phyloP scores from a whole-genome alignment of 2,329 filamentous ascomycete species.

The Pseudogymnoascus pannorum region DNA sequence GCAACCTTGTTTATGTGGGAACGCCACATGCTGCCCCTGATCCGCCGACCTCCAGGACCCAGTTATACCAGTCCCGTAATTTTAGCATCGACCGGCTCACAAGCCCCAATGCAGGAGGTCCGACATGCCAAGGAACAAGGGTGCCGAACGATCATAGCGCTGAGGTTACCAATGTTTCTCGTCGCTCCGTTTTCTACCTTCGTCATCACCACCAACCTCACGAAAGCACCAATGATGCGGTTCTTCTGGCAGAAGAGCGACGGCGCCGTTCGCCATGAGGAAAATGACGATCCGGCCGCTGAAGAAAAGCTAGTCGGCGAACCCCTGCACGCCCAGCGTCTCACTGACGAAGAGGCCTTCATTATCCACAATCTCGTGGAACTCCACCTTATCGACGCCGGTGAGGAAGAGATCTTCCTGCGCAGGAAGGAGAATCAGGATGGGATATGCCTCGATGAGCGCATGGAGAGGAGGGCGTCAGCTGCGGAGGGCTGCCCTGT shows the following conservation, averaged over 20 bases:
- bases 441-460: background rate
- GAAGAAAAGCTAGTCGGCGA: background rate
- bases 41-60: background rate
- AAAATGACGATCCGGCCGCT: background rate
- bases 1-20: background rate
- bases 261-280: background rate
- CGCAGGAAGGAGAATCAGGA: background rate
- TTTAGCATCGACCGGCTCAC: background rate
- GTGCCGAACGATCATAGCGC: background rate
- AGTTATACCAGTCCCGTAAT: background rate
- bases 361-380: conserved; percentile 3
- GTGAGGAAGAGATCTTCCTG: background rate
- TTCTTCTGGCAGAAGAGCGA: background rate
- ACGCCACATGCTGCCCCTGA: background rate
- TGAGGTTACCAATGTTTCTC: background rate
- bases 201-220: background rate
- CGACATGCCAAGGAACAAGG: background rate
- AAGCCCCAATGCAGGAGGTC: background rate
- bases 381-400: background rate
- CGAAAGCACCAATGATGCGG: background rate
- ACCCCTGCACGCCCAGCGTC: background rate
- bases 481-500: background rate
- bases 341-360: background rate
- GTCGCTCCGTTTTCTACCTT: background rate
- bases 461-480: background rate